Evolutionary conservation across 345 rosid genomes (phyloP).

Genomic region (Arabidopsis arenosa): DNA sequence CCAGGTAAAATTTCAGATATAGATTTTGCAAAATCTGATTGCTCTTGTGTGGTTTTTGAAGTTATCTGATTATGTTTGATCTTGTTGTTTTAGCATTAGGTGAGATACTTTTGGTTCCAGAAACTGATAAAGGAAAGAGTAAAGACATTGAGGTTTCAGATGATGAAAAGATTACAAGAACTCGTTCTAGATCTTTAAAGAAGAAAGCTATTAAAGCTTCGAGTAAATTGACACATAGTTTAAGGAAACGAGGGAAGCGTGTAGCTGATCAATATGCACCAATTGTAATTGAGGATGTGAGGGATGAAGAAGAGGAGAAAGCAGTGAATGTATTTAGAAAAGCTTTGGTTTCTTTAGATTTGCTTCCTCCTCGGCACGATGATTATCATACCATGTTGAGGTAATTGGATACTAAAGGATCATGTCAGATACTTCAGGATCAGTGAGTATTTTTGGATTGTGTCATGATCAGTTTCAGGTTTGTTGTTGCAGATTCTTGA

Average conservation of each 20-base stretch:
- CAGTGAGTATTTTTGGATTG: not conserved
- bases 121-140: conserved; percentile 52
- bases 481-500: conserved; percentile 65
- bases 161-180: conserved; percentile 63
- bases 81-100: conserved; percentile 35
- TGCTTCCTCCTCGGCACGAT: conserved; percentile 77
- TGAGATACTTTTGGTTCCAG: conserved; percentile 52
- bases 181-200: conserved; percentile 63
- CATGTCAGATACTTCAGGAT: no score
- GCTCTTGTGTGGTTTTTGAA: not conserved
- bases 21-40: conserved; percentile 18
- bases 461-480: not conserved
- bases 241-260: conserved; percentile 74
- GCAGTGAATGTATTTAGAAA: conserved; percentile 73
- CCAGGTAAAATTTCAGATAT: conserved; percentile 49
- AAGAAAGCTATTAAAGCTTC: conserved; percentile 89
- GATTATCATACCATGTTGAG: conserved; percentile 95
- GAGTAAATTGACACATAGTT: conserved; percentile 62
- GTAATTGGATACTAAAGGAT: conserved; percentile 41
- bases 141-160: conserved; percentile 64
- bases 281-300: conserved; percentile 72
- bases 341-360: conserved; percentile 59
- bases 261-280: conserved; percentile 51
- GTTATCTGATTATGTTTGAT: not conserved
- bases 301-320: conserved; percentile 81